Conservation (phyloP, 176 grass and related monocot species). For the Oryza meridionalis region DNA sequence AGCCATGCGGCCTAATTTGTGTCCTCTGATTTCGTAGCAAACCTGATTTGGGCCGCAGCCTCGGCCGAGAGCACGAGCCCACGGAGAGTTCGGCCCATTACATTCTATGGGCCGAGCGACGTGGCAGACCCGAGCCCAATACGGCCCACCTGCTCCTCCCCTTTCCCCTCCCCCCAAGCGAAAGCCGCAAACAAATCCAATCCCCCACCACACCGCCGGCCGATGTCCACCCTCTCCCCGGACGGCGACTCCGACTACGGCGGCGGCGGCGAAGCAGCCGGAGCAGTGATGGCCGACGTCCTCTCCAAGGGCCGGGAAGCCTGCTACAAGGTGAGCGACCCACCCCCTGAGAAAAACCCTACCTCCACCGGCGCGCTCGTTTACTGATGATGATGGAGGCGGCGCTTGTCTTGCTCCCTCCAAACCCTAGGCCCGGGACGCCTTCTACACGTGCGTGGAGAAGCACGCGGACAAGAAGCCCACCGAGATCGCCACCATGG, state of each 20-base stretch:
- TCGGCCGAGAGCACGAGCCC: neutral
- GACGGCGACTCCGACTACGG: constrained; percentile 7
- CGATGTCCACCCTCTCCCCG: constrained; percentile 36
- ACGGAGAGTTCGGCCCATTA: neutral
- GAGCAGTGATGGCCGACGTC: constrained; percentile 72
- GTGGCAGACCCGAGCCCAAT: neutral
- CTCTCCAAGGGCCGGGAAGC: constrained; percentile 70
- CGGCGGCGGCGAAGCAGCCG: neutral
- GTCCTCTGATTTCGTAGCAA: too few relatives aligned
- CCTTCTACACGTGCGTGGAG: constrained; percentile 90
- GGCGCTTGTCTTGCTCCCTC: neutral
- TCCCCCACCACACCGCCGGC: constrained; percentile 13
- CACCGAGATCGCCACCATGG: constrained; percentile 85
- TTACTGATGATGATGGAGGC: constrained; percentile 10
- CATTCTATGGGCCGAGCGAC: neutral
- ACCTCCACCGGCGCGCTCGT: too few relatives aligned
- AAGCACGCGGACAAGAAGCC: constrained; percentile 77
- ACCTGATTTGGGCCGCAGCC: too few relatives aligned
- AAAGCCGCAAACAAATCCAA: constrained; percentile 40
- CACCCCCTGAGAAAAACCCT: neutral
- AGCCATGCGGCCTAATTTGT: too few relatives aligned
- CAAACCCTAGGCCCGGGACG: constrained; percentile 64
- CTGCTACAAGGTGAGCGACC: constrained; percentile 81
- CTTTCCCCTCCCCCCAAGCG: constrained; percentile 36
- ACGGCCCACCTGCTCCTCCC: neutral